phyloP scores from a whole-genome alignment of 176 grass and related monocot genomes.

The Rhipidocladum racemiflorum region DNA sequence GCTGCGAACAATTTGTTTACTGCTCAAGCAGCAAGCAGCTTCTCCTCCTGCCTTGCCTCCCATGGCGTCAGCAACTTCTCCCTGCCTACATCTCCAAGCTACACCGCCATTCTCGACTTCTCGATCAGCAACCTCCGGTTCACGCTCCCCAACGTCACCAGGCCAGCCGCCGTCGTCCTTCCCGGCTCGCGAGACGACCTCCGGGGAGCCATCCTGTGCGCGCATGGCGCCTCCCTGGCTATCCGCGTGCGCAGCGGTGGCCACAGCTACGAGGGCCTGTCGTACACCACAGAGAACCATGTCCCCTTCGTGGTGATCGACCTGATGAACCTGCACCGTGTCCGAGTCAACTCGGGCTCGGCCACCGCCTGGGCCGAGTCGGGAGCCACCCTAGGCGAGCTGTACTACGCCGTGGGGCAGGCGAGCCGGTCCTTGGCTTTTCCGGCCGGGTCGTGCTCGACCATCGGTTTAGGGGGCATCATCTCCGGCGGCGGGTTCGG shows the following conservation, averaged over 20 bases:
- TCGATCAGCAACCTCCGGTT: conserved; percentile 66
- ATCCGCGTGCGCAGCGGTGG: conserved; percentile 71
- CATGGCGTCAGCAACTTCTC: conserved; percentile 60
- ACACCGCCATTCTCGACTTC: conserved; percentile 39
- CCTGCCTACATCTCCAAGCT: conserved; percentile 32
- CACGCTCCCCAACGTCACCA: conserved; percentile 22
- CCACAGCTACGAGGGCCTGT: conserved; percentile 79
- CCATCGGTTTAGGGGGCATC: conserved; percentile 48
- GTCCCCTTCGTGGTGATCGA: conserved; percentile 60
- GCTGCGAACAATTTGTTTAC: neutral
- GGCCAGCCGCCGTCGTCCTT: conserved; percentile 41
- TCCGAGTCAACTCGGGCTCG: conserved; percentile 31
- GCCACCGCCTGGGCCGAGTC: conserved; percentile 51
- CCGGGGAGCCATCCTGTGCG: conserved; percentile 35
- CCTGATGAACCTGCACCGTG: conserved; percentile 44
- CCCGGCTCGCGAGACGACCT: conserved; percentile 22
- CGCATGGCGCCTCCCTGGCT: neutral
- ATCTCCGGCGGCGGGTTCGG: conserved; percentile 67
- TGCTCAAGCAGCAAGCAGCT: neutral
- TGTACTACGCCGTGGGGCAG: conserved; percentile 47
- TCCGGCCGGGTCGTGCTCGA: conserved; percentile 51
- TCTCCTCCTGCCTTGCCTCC: conserved; percentile 51
- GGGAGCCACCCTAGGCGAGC: conserved; percentile 58
- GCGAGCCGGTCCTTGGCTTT: conserved; percentile 39
- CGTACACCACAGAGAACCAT: conserved; percentile 46